Percentiles rank a stretch among this genome's conserved stretches.
Conservation (phyloP, 352 stramenopile species). For the Phytophthora nicotianae region DNA sequence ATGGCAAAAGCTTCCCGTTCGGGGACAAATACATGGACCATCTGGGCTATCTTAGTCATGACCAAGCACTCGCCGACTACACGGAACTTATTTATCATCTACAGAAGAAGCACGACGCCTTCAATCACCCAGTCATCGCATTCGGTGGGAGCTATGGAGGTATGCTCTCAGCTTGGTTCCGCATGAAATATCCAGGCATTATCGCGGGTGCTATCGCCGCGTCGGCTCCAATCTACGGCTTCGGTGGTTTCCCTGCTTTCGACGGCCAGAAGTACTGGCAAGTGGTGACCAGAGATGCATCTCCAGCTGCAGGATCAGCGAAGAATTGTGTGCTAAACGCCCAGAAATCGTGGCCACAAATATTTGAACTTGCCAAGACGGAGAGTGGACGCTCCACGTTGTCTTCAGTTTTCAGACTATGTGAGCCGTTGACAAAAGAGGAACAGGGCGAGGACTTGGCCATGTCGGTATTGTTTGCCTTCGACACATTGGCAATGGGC, state of each 20-base stretch:
- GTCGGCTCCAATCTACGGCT: constrained; percentile 93
- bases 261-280: constrained; percentile 84
- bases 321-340: constrained; percentile 87
- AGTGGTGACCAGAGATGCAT: constrained; percentile 79
- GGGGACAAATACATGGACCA: constrained; percentile 69
- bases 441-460: constrained; percentile 64
- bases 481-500: constrained; percentile 95
- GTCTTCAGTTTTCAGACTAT: constrained; percentile 69
- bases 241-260: constrained; percentile 69
- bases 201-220: constrained; percentile 93
- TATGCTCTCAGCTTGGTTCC: constrained; percentile 95
- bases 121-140: constrained; percentile 88
- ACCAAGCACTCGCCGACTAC: constrained; percentile 95
- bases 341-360: constrained; percentile 72
- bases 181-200: constrained; percentile 95
- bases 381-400: constrained; percentile 56
- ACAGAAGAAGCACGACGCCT: constrained; percentile 71
- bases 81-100: constrained; percentile 88
- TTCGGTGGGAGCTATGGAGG: constrained; percentile 97
- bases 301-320: constrained; percentile 65
- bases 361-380: constrained; percentile 77
- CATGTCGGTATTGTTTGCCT: constrained; percentile 83
- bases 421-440: constrained; percentile 54
- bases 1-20: constrained; percentile 91
- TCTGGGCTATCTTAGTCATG: constrained; percentile 85